phyloP scores from a whole-genome alignment of 306 rosid species.

The Rubus parviflorus region DNA sequence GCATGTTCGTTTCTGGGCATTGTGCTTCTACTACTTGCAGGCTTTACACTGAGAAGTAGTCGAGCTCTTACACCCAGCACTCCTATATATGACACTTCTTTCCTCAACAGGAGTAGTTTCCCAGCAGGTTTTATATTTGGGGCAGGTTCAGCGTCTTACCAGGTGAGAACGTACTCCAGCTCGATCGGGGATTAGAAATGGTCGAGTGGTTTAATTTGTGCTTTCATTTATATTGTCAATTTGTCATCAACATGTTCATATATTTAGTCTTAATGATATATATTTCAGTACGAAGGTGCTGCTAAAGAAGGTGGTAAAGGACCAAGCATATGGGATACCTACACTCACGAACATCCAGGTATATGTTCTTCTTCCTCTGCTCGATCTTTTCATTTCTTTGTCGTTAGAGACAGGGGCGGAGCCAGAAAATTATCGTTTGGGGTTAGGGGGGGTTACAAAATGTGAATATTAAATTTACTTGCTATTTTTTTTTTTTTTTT shows the following conservation, averaged over 20 bases:
- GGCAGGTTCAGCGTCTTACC: slow-evolving; percentile 45
- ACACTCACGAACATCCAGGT: slow-evolving; percentile 42
- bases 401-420: no score
- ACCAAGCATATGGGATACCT: slow-evolving; percentile 48
- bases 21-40: background rate
- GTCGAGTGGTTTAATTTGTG: background rate
- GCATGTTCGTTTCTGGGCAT: background rate
- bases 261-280: no score
- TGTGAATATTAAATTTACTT: no score
- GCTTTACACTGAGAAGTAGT: background rate
- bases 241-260: no score
- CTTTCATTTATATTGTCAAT: background rate
- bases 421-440: no score
- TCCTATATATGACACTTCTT: slow-evolving; percentile 5
- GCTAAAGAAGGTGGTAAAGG: slow-evolving; percentile 39
- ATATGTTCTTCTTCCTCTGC: background rate
- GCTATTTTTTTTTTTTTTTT: no score
- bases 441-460: no score
- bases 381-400: no score
- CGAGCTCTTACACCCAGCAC: background rate
- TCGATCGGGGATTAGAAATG: background rate
- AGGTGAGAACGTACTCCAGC: slow-evolving; percentile 10
- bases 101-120: slow-evolving; percentile 39
- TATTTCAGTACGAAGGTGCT: slow-evolving; percentile 39
- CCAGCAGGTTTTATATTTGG: slow-evolving; percentile 46